Base-by-base conservation (phyloP, 805 yeast genomes). In the Candida glaebosa region DNA sequence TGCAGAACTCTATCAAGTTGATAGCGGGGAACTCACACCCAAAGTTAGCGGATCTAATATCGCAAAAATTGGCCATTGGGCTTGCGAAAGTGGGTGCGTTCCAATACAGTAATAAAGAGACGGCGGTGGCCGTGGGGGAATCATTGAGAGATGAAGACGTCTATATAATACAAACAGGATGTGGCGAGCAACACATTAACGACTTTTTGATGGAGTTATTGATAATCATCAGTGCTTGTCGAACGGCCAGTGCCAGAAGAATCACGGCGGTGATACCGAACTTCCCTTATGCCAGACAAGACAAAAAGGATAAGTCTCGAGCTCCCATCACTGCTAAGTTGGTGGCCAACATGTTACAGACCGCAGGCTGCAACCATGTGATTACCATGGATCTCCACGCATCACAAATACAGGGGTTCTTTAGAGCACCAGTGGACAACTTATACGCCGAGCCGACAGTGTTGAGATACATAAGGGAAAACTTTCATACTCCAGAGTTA, bases 281-380 rank as follows among this genome's bases (percentile, higher is more conserved):
- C 58, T 86, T 84, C 63, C 90, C 90, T 8, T 86, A 86, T 52
- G 93, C 93, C n/a, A 78, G 95, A 69, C 95, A 86, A 61, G 95
- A 86, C 60, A 75, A 87, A 60, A 86, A 86, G 65, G 95, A 86
- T 59, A 86, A 86, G 58, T 78, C 85, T 40, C 75, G 95, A 61
- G 93, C 93, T 14, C 91, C 91, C 40, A 84, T 86, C 49, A 84
- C 93, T 12, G 93, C 93, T 34, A 86, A 86, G 61, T 71, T 86
- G 48, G 81, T 86, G 77, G 93, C 95, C 15, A 85, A 86, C 55
- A 75, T 86, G 79, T 64, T 86, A 41, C 81, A 85, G 20, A 82
- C 91, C 12, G 90, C 93, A 9, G 95, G 95, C 2, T 86, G 91
- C 62, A 81, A 84, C 56, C 95, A 86, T 61, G 87, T 86, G 17